Evolutionary conservation across 768 basidiomycete genomes (phyloP), one percentile per base, ranked within the genome.

Genomic region (Leccinellum rugosiceps): DNA sequence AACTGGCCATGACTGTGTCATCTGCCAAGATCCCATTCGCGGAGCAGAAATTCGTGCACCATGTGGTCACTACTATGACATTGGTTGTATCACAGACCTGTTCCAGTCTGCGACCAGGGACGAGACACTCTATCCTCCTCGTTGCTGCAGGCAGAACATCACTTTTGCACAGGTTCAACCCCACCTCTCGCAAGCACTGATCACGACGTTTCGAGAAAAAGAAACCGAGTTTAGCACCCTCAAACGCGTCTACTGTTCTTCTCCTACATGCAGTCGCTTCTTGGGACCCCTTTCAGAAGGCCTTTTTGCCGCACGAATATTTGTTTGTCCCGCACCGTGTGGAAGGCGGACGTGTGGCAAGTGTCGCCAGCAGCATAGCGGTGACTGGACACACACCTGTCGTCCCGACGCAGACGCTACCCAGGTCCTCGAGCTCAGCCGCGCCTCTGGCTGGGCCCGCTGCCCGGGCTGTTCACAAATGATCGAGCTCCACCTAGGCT

Each of bases 91-190:
- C 28, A 64, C 66, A 3, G 61, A 70, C 34, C 68, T 78, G 48
- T 75, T 77, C 66, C 57, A 71, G 52, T 57, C 67, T 14, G 67
- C 76, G 1, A 70, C 65, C 5, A 60, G 55, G 19, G 78, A 78
- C 60, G 78, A 78, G 56, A 64, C 71, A 1, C 69, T 79, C 28
- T 77, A 68, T 59, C 77, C 77, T 4, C 77, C 77, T 30, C 70
- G 72, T 25, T 78, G 77, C 58, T 78, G 77, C 58, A 59, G 68
- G 31, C 63, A 63, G 30, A 57, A 58, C 8, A 74, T 78, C 21
- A 60, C 73, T 30, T 45, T 72, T 32, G 11, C 32, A 13, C 58
- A 58, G 2, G 70, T 75, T 25, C 58, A 48, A 30, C 43, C 46
- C 3, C 67, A 75, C 52, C 58, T 77, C 28, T 25, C 65, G 4